phyloP scores from a whole-genome alignment of 2,329 filamentous ascomycete genomes.

The Phialophora tarda region DNA sequence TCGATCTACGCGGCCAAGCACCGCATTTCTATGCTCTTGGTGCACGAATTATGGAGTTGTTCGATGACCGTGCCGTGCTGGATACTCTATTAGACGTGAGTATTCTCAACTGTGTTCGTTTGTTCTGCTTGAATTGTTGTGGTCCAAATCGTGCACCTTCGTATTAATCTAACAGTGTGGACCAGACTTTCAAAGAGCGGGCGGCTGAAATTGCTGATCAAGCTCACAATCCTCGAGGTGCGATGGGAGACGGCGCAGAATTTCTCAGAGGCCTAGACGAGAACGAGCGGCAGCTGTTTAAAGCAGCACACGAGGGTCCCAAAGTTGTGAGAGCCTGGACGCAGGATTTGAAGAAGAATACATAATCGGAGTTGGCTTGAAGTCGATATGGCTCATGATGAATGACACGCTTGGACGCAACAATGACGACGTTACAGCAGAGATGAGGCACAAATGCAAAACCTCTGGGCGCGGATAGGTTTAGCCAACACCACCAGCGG shows the following conservation, averaged over 20 bases:
- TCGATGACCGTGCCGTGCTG: slow-evolving; percentile 82
- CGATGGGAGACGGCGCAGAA: slow-evolving; percentile 66
- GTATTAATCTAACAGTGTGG: not conserved
- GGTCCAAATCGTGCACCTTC: not conserved
- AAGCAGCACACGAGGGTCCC: slow-evolving; percentile 73
- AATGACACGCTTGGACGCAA: slow-evolving; percentile 15
- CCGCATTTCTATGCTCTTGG: slow-evolving; percentile 88
- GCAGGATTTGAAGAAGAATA: slow-evolving; percentile 37
- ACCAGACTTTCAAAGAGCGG: slow-evolving; percentile 76
- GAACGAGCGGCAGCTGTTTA: slow-evolving; percentile 79
- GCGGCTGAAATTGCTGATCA: slow-evolving; percentile 85
- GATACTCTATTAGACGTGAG: slow-evolving; percentile 67
- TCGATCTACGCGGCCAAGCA: slow-evolving; percentile 81
- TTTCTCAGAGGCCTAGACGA: slow-evolving; percentile 90
- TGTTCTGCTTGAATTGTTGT: not conserved
- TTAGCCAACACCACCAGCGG: slow-evolving; percentile 42
- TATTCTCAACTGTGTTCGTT: not conserved
- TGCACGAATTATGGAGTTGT: slow-evolving; percentile 83
- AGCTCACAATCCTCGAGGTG: slow-evolving; percentile 73
- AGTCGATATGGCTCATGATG: not conserved
- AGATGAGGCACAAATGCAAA: not conserved
- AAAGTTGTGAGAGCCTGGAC: slow-evolving; percentile 53
- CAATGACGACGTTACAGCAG: not conserved
- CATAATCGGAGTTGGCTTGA: slow-evolving; percentile 17
- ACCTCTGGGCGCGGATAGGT: not conserved